Evolutionary conservation across 139 green algal species (phyloP), one percentile per base, ranked within the genome.

Genomic region (Chlorella ohadii): DNA sequence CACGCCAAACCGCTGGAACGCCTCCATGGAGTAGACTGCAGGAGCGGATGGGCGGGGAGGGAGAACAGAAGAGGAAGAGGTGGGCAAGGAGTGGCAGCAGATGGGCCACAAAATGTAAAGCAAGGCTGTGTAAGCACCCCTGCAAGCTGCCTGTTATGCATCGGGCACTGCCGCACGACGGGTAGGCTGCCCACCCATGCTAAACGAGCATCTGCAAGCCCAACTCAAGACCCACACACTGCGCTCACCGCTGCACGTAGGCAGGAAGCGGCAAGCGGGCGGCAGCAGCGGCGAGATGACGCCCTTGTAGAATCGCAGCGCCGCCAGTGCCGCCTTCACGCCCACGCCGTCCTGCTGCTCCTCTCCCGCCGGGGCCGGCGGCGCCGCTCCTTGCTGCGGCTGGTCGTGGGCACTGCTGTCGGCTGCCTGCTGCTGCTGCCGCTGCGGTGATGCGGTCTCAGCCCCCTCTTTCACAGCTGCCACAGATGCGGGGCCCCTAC

Each of bases 211-310:
- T 9, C 44, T 51, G 44, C 44, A 51, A 51, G 44, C 44, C 44
- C 44, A 51, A n/a, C n/a, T n/a, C n/a, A n/a, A n/a, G n/a, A n/a
- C n/a, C n/a, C n/a, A n/a, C n/a, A n/a, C 34, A n/a, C 23, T 47
- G 27, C 44, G 12, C 51, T 55, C 36, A 82, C 76, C 72, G 56
- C 76, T 87, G 88, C 95, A 98, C 11, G 93, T 95, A 4, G 95
- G 95, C 47, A 95, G 76, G 87, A 92, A 98, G 68, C 95, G 92
- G 76, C 95, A 98, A 5, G 91, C 91, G 3, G 88, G 88, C 1
- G 87, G 90, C 78, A 98, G 91, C 23, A 96, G 44, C 16, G 94
- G 94, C 1, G 93, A 97, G 34, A 97, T 93, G 28, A 31, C 77
- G 6, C 20, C 34, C 64, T 93, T 93, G 89, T 98, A 98, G 72